Base-by-base conservation (phyloP, 1,284 basidiomycete species). In the Papiliotrema nemorosa region DNA sequence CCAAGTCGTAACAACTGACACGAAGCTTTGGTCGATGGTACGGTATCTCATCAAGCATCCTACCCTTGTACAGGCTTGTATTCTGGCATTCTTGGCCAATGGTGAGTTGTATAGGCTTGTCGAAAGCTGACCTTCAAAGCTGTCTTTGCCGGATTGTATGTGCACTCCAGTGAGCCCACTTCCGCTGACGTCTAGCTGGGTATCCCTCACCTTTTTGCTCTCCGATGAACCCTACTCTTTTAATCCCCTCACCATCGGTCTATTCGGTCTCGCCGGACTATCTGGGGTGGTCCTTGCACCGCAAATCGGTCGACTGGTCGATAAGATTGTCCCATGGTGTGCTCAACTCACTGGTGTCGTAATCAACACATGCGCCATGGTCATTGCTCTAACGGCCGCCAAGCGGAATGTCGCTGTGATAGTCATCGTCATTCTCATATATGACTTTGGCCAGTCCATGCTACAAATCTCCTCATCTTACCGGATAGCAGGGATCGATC, bases 191-290 rank as follows among this genome's bases (percentile, higher is more conserved):
- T 24, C 2, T 46, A 67, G 62, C 62, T 87, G 85, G 86, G 82
- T 85, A 1, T 85, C 83, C 3, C 65, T 86, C 51, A 87, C 86
- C 0, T 87, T 87, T 72, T 72, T 87, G 27, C 78, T 88, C 2
- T 81, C 80, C 13, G 83, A 80, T 10, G 61, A 79, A 2, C 84
- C 84, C 2, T 87, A 86, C 60, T 55, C 53, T 41, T 74, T 68
- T 62, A 59, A 55, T 38, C 82, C 85, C 3, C 72, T 87, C 29
- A 75, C 79, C 18, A 86, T 86, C 49, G 86, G 85, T 2, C 76
- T 87, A 7, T 86, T 87, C 65, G 85, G 84, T 5, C 70, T 87
- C 3, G 74, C 86, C 14, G 86, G 86, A 5, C 80, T 86, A 66
- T 73, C 82, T 10, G 84, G 84, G n/a, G 84, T 86, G 5, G 70